Evolutionary conservation across 1,284 basidiomycete species (phyloP), one percentile per base, ranked within the genome.

Genomic region (Leccinum fuscescens): DNA sequence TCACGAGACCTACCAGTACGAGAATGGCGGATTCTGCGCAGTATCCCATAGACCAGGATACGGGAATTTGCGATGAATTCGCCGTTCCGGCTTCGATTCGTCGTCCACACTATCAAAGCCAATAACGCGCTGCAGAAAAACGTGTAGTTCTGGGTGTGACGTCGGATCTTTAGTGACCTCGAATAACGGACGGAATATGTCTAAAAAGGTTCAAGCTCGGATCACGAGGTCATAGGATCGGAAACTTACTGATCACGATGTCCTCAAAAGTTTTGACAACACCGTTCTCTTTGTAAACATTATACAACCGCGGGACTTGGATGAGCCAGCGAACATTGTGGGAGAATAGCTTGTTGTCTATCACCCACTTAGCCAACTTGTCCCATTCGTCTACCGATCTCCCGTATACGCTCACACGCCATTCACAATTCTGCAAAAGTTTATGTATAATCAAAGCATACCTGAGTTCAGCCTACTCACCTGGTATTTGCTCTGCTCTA

Each of bases 321-420:
- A 99, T 92, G 56, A 99, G 85, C 97, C 97, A 99, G 56, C 97
- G 86, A 35, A 99, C 94, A 71, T 99, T 99, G 74, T 98, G 95
- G 7, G 95, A 98, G 74, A 86, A 94, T 12, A 99, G 81, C 73
- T 95, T 94, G 80, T 98, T 88, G 72, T 93, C 85, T 70, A 98
- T 88, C 56, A 99, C 89, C 97, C 97, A 99, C 79, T 89, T 90
- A 6, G 97, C 96, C 5, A 99, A 82, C 72, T 98, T 98, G 80
- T 99, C 97, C 97, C 97, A 99, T 77, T 99, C 97, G 63, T 88
- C 78, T 14, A 74, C 67, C 2, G 81, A 83, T 53, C 86, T 86
- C 7, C 96, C 97, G 69, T 99, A 99, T 67, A 99, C 94, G 60
- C 93, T 96, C 63, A 99, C 84, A 8, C 97, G 87, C 90, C 97